Base-by-base conservation (phyloP, 1,284 basidiomycete species). In the Laetiporus sulphureus region DNA sequence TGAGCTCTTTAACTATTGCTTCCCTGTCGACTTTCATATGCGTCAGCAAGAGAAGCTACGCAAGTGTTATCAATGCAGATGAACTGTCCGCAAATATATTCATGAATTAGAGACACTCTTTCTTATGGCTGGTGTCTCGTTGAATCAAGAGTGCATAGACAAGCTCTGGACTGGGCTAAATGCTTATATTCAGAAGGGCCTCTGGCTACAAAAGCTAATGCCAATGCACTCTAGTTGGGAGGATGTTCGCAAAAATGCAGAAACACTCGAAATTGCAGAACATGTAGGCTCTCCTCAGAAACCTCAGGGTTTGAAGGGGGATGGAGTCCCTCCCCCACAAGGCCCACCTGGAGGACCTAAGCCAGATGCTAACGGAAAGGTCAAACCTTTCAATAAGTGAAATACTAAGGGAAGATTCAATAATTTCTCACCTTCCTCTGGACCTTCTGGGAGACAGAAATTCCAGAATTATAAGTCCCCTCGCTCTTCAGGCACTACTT, bases 91-190 rank as follows among this genome's bases (percentile, higher is more conserved):
- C 15, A 40, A 49, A 11, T 49, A 21, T 19, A 33, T 46, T 3
- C 34, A 46, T 20, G 48, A 49, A 11, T 38, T 49, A 0, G 36
- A 46, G 21, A 38, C 24, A 1, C 19, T 41, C 6, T 46, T 41
- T 21, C 23, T 39, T 13, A 33, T 37, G 2, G 35, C 38, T 6
- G 44, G 48, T 0, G 18, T 22, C 7, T 24, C 32, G 32, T 24
- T 42, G 6, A 45, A 44, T 5, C 32, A 25, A 15, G 27, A 38
- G 11, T 21, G 27, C 4, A 42, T 49, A 1, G 37, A 42, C 7
- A 25, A 27, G 23, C 42, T 49, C 2, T 49, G 48, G 48, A 11
- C 19, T 6, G 48, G 48, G 0, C 20, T 49, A 5, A 22, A 35
- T 5, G 1, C 22, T 2, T 12, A 23, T 2, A 30, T 49, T 1